These are phyloP conservation scores for Fusarium sp. DNA, from an alignment of 2,329 filamentous ascomycete species.

Conservation along the genomic window DNA sequence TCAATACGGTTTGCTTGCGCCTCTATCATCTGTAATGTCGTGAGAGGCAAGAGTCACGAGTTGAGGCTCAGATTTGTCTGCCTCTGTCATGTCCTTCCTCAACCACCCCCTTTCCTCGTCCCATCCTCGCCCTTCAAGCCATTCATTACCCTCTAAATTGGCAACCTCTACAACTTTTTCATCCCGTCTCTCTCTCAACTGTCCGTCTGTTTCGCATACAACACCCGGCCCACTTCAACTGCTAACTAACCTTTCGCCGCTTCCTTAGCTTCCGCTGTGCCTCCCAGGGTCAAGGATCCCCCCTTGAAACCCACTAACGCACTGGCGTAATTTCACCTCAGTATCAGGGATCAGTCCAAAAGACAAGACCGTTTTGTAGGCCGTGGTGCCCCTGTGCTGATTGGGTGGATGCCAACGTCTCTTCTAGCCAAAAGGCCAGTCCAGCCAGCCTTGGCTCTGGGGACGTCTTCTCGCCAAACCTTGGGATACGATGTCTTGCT, in stretches of 20 bases:
- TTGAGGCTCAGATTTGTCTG: not conserved
- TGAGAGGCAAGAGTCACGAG: not conserved
- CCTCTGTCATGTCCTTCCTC: not conserved
- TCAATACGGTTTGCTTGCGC: constrained; percentile 29
- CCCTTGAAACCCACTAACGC: constrained; percentile 67
- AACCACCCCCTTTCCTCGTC: not conserved
- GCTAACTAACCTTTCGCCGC: constrained; percentile 33
- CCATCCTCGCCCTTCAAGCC: not conserved
- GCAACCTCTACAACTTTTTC: not conserved
- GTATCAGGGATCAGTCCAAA: constrained; percentile 56
- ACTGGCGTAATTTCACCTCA: constrained; percentile 61
- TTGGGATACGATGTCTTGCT: constrained; percentile 27
- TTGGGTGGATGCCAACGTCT: constrained; percentile 26
- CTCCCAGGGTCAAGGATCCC: constrained; percentile 48
- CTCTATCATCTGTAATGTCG: not conserved
- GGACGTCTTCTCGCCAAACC: not conserved
- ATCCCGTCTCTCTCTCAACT: not conserved
- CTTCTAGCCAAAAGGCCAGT: not conserved
- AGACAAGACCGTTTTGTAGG: constrained; percentile 32
- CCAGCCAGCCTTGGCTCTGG: not conserved
- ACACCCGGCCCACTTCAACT: constrained; percentile 12
- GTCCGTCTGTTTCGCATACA: constrained; percentile 27
- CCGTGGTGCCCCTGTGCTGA: constrained; percentile 18
- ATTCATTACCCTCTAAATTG: not conserved
- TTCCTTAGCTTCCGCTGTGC: constrained; percentile 40